Conservation (phyloP, 129 eudicot species). For the Pulicaria dysenterica region DNA sequence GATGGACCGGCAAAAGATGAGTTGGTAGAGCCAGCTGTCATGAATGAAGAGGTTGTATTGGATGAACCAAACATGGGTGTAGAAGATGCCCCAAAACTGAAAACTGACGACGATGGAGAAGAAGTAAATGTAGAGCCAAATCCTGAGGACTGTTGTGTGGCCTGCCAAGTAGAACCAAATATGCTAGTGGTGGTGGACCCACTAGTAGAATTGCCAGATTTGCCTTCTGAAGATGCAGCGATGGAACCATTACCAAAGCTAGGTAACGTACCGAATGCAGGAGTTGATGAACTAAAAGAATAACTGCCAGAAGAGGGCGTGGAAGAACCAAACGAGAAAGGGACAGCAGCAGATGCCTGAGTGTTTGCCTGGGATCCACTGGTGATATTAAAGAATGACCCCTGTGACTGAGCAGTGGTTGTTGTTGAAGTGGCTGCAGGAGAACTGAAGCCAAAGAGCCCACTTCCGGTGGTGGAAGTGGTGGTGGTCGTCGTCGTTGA, state of each 20-base stretch:
- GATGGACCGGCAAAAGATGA: conserved; percentile 40
- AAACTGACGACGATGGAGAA: conserved; percentile 45
- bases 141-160: conserved; percentile 28
- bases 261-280: conserved; percentile 22
- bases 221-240: conserved; percentile 37
- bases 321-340: conserved; percentile 48
- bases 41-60: conserved; percentile 39
- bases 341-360: conserved; percentile 37
- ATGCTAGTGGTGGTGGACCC: conserved; percentile 32
- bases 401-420: conserved; percentile 39
- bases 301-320: conserved; percentile 35
- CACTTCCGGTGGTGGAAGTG: conserved; percentile 35
- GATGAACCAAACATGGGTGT: conserved; percentile 47
- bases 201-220: conserved; percentile 33
- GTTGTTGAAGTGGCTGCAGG: conserved; percentile 39
- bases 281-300: conserved; percentile 39
- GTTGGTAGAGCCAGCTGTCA: conserved; percentile 40
- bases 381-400: conserved; percentile 38
- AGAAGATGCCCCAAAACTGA: conserved; percentile 58
- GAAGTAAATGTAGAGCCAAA: conserved; percentile 43
- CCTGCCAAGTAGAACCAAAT: conserved; percentile 46
- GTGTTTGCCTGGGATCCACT: conserved; percentile 38
- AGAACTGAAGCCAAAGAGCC: conserved; percentile 44
- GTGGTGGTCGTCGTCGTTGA: conserved; percentile 25
- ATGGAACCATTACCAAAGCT: conserved; percentile 36